Percentiles rank a stretch among this genome's conserved stretches.
These are phyloP conservation scores for Tilletia indica DNA, from an alignment of 1,284 basidiomycete genomes.

Conservation along the genomic window DNA sequence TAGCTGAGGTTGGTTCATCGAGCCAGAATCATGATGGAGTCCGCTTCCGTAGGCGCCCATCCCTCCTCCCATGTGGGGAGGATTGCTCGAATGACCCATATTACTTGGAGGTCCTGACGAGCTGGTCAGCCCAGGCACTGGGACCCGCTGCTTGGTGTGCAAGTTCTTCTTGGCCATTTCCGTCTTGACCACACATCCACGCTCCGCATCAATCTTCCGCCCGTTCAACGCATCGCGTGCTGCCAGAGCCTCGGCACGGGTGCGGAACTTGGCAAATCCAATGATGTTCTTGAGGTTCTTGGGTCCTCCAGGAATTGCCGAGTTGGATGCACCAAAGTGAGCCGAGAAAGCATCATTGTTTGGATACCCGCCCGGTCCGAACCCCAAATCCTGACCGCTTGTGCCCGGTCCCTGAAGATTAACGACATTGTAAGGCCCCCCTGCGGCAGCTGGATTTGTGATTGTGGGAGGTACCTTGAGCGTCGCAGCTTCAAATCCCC, in stretches of 20 bases:
- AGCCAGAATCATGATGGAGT: neutral
- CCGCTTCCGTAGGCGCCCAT: neutral
- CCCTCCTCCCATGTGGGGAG: too few species aligned
- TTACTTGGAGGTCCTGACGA: neutral
- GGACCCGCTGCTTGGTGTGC: constrained; percentile 65
- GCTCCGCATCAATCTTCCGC: constrained; percentile 86
- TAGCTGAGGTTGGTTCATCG: neutral
- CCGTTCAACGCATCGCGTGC: constrained; percentile 89
- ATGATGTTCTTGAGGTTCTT: constrained; percentile 77
- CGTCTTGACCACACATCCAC: constrained; percentile 88
- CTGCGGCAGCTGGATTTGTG: constrained; percentile 59
- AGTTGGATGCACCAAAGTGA: neutral
- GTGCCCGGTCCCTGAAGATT: constrained; percentile 36
- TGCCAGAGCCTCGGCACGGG: constrained; percentile 78
- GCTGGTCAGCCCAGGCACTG: neutral
- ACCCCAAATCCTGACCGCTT: constrained; percentile 3
- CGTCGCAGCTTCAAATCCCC: constrained; percentile 94
- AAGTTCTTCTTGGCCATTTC: constrained; percentile 99
- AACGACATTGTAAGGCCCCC: constrained; percentile 61
- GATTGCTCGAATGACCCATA: too few species aligned
- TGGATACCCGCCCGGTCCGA: constrained; percentile 1
- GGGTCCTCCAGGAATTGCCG: constrained; percentile 24
- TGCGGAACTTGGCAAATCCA: constrained; percentile 92
- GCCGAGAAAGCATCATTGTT: neutral
- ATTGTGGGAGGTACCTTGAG: constrained; percentile 75